These are phyloP conservation scores for Scutellaria barbata DNA, from an alignment of 257 asterid genomes.

Conservation along the genomic window DNA sequence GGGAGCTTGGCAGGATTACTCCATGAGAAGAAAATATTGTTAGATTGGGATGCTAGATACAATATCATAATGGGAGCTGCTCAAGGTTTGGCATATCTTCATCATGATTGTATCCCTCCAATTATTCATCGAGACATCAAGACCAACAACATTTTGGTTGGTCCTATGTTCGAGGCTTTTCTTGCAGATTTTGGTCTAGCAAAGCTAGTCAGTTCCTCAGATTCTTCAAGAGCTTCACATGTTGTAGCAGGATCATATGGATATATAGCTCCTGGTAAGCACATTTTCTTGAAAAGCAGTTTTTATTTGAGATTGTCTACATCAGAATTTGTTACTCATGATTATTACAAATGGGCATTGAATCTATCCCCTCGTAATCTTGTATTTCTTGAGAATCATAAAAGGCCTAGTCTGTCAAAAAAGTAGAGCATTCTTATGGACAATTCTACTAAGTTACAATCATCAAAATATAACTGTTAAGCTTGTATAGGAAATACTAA, in stretches of 20 bases:
- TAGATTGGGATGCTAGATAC: slow-evolving; percentile 79
- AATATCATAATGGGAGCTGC: slow-evolving; percentile 71
- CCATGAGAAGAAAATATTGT: slow-evolving; percentile 50
- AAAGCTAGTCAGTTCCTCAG: slow-evolving; percentile 55
- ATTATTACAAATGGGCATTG: background rate
- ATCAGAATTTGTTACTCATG: background rate
- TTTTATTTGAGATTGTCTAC: background rate
- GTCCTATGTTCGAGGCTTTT: slow-evolving; percentile 65
- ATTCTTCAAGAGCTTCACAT: slow-evolving; percentile 49
- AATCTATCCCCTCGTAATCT: background rate
- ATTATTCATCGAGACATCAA: slow-evolving; percentile 77
- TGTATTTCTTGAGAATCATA: background rate
- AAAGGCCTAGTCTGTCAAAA: background rate
- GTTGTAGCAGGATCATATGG: slow-evolving; percentile 74
- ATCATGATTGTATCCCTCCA: slow-evolving; percentile 79
- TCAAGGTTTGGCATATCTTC: slow-evolving; percentile 74
- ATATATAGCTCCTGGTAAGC: slow-evolving; percentile 79
- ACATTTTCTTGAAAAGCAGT: slow-evolving; percentile 17
- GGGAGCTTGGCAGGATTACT: slow-evolving; percentile 70
- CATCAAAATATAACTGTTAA: background rate
- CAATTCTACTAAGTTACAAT: background rate
- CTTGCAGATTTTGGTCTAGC: slow-evolving; percentile 86
- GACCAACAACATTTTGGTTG: slow-evolving; percentile 70
- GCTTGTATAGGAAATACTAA: background rate
- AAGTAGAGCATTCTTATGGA: background rate